phyloP scores from a whole-genome alignment of 2,329 filamentous ascomycete genomes.

The Alternaria alternata region DNA sequence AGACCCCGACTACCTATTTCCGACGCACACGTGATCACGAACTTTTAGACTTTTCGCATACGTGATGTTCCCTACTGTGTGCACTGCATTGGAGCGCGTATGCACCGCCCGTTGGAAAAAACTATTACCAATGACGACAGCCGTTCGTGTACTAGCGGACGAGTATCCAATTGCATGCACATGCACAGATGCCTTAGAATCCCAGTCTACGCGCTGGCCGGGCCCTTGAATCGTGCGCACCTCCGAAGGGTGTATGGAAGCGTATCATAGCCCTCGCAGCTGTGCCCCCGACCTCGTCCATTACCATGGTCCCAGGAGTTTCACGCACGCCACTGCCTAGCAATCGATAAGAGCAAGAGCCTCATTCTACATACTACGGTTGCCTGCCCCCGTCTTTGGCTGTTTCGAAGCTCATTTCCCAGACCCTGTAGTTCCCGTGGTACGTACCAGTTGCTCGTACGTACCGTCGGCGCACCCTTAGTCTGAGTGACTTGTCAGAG shows the following conservation, averaged over 20 bases:
- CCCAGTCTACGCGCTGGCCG: constrained; percentile 24
- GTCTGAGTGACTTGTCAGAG: constrained; percentile 20
- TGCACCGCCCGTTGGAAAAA: constrained; percentile 21
- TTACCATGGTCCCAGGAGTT: constrained; percentile 16
- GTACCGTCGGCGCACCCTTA: constrained; percentile 8
- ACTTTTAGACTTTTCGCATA: constrained; percentile 21
- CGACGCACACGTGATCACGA: constrained; percentile 28
- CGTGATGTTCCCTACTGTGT: constrained; percentile 16
- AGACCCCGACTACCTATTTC: not conserved
- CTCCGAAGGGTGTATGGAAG: constrained; percentile 4
- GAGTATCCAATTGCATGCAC: constrained; percentile 27
- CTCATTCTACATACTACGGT: constrained; percentile 16
- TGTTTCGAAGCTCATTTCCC: not conserved
- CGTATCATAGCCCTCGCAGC: constrained; percentile 4
- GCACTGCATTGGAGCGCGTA: constrained; percentile 21
- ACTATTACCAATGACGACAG: constrained; percentile 26
- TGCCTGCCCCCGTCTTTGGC: not conserved
- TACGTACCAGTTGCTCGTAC: constrained; percentile 16
- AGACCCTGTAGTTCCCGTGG: constrained; percentile 4
- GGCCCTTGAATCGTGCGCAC: constrained; percentile 27
- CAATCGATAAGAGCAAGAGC: constrained; percentile 32
- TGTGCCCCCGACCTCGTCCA: constrained; percentile 1
- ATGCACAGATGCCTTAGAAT: constrained; percentile 25
- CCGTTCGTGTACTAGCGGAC: constrained; percentile 23
- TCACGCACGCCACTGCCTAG: constrained; percentile 23